These are phyloP conservation scores for Calonectria hawksworthii DNA, from an alignment of 2,329 filamentous ascomycete genomes.

Conservation along the genomic window DNA sequence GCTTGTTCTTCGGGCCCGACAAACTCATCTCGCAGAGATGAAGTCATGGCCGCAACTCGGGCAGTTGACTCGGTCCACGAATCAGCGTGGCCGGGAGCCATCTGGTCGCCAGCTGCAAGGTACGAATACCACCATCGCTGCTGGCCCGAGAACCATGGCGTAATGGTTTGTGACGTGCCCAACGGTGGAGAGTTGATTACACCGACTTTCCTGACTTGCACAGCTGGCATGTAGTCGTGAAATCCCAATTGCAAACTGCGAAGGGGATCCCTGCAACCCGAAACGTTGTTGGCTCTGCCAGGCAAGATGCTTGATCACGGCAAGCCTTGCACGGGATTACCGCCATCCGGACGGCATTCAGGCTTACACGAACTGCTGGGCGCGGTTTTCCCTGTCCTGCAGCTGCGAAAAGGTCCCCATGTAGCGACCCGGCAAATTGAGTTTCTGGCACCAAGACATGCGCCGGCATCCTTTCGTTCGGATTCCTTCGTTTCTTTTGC, in stretches of 20 bases:
- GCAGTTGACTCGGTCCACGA: slow-evolving; percentile 2
- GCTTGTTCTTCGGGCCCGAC: neutral
- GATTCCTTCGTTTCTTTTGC: slow-evolving; percentile 11
- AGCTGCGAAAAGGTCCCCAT: neutral
- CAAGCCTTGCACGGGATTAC: neutral
- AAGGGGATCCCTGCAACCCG: slow-evolving; percentile 1
- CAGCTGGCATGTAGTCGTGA: neutral
- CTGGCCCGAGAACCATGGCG: neutral
- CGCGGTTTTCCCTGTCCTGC: neutral
- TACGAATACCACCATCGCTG: slow-evolving; percentile 12
- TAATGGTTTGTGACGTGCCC: neutral
- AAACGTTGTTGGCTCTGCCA: neutral
- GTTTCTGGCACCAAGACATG: neutral
- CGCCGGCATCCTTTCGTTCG: neutral
- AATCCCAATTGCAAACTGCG: neutral
- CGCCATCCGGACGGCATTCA: slow-evolving; percentile 1
- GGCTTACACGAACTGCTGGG: neutral
- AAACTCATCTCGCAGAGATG: slow-evolving; percentile 6
- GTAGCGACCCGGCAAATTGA: slow-evolving; percentile 3
- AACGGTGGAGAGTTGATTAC: slow-evolving; percentile 18
- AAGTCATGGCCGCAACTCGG: neutral
- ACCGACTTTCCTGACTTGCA: slow-evolving; percentile 11
- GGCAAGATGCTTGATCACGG: neutral
- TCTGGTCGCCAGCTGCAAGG: slow-evolving; percentile 14
- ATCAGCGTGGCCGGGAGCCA: slow-evolving; percentile 13